Conservation (phyloP, 2,329 filamentous ascomycete genomes). For the Pseudonectria foliicola region DNA sequence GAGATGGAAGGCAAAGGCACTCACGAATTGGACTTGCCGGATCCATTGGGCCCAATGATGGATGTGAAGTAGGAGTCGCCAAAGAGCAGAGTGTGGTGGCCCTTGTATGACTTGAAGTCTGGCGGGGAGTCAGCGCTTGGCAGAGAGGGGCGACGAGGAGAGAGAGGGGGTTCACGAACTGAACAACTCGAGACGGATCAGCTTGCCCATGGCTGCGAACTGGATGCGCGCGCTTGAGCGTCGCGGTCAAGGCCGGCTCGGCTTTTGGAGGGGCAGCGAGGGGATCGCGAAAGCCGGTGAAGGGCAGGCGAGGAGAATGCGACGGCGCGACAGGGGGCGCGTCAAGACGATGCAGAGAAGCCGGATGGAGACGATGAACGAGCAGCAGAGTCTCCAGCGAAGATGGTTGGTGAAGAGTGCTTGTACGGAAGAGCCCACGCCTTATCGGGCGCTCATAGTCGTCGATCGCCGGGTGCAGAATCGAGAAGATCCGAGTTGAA, state of each 20-base stretch:
- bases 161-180: slow-evolving; percentile 54
- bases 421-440: no score
- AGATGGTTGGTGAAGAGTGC: no score
- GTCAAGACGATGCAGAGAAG: not conserved
- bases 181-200: slow-evolving; percentile 88
- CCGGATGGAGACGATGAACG: no score
- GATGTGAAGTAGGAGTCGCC: slow-evolving; percentile 99
- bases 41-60: slow-evolving; percentile 98
- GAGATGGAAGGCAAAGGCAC: slow-evolving; percentile 24
- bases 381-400: no score
- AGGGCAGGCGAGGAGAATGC: no score
- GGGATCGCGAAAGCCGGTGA: no score
- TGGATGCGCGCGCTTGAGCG: slow-evolving; percentile 10
- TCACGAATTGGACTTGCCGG: slow-evolving; percentile 96
- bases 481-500: no score
- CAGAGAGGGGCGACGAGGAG: slow-evolving; percentile 1
- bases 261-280: slow-evolving; percentile 3
- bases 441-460: no score
- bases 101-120: slow-evolving; percentile 99
- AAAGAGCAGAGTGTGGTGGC: slow-evolving; percentile 87
- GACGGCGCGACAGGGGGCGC: not conserved
- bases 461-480: no score
- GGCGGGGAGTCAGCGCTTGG: slow-evolving; percentile 12
- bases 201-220: slow-evolving; percentile 74
- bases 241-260: slow-evolving; percentile 2